A percentile compares a stretch with the other conserved stretches of the same genome.
Conservation (phyloP, 371 early-diverging fungal species). For the Rhizopus arrhizus region DNA sequence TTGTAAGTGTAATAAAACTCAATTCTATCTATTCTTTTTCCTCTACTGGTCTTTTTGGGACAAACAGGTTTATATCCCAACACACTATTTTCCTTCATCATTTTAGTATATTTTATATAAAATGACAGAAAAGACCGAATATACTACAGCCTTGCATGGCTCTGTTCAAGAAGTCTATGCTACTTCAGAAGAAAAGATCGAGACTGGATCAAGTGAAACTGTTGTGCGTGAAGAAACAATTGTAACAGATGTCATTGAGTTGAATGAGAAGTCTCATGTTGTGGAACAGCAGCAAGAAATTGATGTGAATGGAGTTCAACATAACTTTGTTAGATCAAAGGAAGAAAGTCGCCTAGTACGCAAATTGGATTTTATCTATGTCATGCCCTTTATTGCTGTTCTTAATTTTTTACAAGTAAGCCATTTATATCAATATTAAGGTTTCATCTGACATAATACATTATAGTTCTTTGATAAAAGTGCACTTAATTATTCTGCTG, state of each 20-base stretch:
- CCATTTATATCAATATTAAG: neutral
- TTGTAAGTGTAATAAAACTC: neutral
- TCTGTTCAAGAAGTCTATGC: constrained; percentile 2
- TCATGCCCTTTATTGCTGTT: constrained; percentile 25
- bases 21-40: neutral
- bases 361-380: constrained; percentile 26
- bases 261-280: constrained; percentile 5
- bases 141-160: neutral
- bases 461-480: constrained; percentile 47
- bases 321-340: constrained; percentile 16
- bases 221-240: constrained; percentile 2
- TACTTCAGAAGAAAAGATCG: constrained; percentile 11
- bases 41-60: neutral
- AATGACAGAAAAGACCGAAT: constrained; percentile 32
- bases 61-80: neutral
- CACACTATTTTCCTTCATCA: constrained; percentile 1
- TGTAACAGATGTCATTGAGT: constrained; percentile 9
- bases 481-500: constrained; percentile 41
- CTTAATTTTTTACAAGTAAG: constrained; percentile 31
- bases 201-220: neutral
- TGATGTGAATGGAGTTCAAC: constrained; percentile 32
- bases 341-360: constrained; percentile 20
- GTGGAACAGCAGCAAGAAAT: constrained; percentile 2
- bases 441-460: neutral
- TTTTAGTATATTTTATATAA: constrained; percentile 13